Conservation (phyloP, 257 asterid genomes). For the Nicotiana benthamiana region DNA sequence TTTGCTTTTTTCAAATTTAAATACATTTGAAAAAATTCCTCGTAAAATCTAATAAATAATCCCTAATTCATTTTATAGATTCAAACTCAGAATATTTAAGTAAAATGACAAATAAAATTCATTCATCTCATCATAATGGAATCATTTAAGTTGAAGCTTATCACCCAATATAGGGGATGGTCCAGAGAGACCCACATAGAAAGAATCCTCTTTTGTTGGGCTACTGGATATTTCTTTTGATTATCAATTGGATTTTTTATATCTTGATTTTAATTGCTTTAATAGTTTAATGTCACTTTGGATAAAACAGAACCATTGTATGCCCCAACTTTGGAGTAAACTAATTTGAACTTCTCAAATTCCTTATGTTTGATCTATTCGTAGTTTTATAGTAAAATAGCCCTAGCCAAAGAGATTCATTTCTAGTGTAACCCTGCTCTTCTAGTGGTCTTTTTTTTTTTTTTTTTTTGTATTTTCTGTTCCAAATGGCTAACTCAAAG, state of each 20-base stretch:
- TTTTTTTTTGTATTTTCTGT: too few species aligned
- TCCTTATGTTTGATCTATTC: not conserved
- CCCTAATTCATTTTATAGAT: too few species aligned
- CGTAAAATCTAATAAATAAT: too few species aligned
- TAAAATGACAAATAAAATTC: too few species aligned
- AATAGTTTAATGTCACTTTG: not conserved
- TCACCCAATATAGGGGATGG: conserved; percentile 10
- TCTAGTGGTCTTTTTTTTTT: not conserved
- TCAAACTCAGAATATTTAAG: not conserved
- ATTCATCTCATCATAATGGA: not conserved
- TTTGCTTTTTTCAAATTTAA: too few species aligned
- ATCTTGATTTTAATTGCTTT: not conserved
- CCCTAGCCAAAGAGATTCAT: not conserved
- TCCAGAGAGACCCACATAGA: not conserved
- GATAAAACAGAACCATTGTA: not conserved
- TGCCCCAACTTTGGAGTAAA: not conserved
- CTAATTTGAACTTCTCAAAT: not conserved
- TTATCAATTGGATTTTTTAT: not conserved
- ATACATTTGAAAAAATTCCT: too few species aligned
- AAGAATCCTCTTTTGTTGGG: conserved; percentile 8
- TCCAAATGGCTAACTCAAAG: not conserved
- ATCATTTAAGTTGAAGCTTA: conserved; percentile 10
- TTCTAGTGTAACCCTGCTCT: not conserved
- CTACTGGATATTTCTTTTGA: conserved; percentile 7
- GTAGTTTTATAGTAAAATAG: not conserved